phyloP scores from a whole-genome alignment of 2,329 filamentous ascomycete genomes.

The Colletotrichum chlorophyti region DNA sequence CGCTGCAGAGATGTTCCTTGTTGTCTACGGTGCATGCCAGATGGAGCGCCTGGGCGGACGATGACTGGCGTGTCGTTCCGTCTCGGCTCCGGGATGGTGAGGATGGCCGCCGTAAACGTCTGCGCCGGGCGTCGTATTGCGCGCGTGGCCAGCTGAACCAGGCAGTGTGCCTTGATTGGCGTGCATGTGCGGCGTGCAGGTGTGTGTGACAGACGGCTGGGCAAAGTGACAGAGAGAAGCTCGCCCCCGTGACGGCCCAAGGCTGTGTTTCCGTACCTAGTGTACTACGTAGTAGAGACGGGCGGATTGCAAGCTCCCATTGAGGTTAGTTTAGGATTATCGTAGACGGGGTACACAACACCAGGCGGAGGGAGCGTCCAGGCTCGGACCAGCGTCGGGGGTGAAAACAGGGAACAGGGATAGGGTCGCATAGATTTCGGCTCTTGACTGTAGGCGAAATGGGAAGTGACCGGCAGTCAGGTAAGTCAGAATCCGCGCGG shows the following conservation, averaged over 20 bases:
- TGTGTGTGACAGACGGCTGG: slow-evolving; percentile 1
- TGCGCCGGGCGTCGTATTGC: slow-evolving; percentile 2
- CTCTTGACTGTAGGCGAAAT: slow-evolving; percentile 15
- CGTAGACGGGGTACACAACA: no score
- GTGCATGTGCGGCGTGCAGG: slow-evolving; percentile 3
- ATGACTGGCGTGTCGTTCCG: neutral
- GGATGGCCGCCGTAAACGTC: neutral
- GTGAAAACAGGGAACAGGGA: slow-evolving; percentile 17
- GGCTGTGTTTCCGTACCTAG: neutral
- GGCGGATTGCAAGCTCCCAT: slow-evolving; percentile 4
- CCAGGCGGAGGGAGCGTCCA: no score
- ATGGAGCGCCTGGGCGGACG: neutral
- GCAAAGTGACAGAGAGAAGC: neutral
- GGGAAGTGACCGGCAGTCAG: neutral
- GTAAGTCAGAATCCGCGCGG: neutral
- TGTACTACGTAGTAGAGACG: neutral
- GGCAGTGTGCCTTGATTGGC: neutral
- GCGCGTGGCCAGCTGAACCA: slow-evolving; percentile 1
- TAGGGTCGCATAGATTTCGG: slow-evolving; percentile 5
- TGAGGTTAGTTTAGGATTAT: slow-evolving; percentile 10
- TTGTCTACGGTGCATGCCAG: slow-evolving; percentile 3
- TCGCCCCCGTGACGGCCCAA: neutral
- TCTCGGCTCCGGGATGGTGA: slow-evolving; percentile 14
- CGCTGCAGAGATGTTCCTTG: slow-evolving; percentile 6
- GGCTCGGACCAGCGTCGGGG: slow-evolving; percentile 5